Evolutionary conservation across 805 yeast genomes (phyloP), one percentile per base, ranked within the genome.

Genomic region (Metschnikowia peoriensis): DNA sequence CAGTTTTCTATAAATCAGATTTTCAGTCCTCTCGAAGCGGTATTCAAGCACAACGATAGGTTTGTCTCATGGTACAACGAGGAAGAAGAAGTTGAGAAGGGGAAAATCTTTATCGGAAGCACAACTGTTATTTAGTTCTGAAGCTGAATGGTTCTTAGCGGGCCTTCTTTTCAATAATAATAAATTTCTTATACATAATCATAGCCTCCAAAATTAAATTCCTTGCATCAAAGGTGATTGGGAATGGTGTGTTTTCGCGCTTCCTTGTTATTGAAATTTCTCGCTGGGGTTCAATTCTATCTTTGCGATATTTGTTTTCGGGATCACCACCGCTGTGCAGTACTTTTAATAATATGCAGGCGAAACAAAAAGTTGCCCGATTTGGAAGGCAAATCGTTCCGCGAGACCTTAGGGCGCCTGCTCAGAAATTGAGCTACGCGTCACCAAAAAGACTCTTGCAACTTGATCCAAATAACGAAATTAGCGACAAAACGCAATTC

Each of bases 71-170:
- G 49, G 53, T 17, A 28, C n/a, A 44, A 61, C 39, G 51, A 54
- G 1, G 50, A 52, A 35, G 69, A 67, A 47, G 57, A 48, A 9
- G 71, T 63, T 47, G 38, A 54, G 15, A 56, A 56, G 28, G 60
- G 61, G 46, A 66, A 66, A 52, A 6, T 69, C 28, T 63, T 64
- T 45, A 53, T 68, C 39, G 72, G 73, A 14, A 61, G 68, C 17
- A 58, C 64, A 11, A 58, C 65, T 34, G 57, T 69, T 42, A 67
- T 68, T 22, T 62, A 59, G 46, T 28, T 41, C 27, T 14, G 16
- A 38, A 38, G 27, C 7, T 7, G 11, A 38, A n/a, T 12, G 15
- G 40, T 8, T 16, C 22, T 16, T 38, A 2, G n/a, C 35, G 14
- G 6, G 14, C 14, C 35, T 32, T 38, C n/a, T n/a, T 38, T 38